Percentiles rank a stretch among this genome's conserved stretches.
Evolutionary conservation across 2,329 filamentous ascomycete genomes (phyloP).

Genomic region (Fragosphaeria purpurea): DNA sequence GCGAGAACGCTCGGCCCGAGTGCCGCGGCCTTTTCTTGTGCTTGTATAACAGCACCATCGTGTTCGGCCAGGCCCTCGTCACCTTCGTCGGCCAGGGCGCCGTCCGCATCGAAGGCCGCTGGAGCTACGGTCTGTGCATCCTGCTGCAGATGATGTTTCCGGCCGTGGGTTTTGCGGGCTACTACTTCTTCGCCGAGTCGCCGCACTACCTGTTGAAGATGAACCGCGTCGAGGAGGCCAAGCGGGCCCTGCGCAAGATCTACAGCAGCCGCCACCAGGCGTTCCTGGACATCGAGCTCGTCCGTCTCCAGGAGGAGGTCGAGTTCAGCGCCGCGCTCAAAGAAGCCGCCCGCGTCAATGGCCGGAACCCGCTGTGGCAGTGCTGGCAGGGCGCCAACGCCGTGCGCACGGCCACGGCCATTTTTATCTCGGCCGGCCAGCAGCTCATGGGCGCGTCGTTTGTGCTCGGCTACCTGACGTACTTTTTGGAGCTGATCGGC

Average conservation of each 20-base stretch:
- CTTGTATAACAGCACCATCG: conserved; percentile 1
- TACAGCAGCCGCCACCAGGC: no score
- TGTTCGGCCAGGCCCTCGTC: conserved; percentile 1
- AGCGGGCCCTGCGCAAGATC: no score
- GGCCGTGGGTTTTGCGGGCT: neutral
- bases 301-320: no score
- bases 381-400: conserved; percentile 1
- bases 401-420: neutral
- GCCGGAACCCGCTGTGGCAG: conserved; percentile 1
- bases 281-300: no score
- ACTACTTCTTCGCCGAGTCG: conserved; percentile 3
- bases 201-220: neutral
- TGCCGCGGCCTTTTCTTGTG: conserved; percentile 1
- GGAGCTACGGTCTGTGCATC: conserved; percentile 1
- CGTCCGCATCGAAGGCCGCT: neutral
- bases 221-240: neutral
- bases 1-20: conserved; percentile 3
- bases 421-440: neutral
- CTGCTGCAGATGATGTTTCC: neutral
- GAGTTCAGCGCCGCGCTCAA: no score
- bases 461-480: conserved; percentile 1
- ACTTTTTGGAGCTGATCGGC: neutral
- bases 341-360: neutral
- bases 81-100: neutral
- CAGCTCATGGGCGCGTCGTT: neutral